Conservation (phyloP, 2,329 filamentous ascomycete species). For the Diaporthe amygdali region DNA sequence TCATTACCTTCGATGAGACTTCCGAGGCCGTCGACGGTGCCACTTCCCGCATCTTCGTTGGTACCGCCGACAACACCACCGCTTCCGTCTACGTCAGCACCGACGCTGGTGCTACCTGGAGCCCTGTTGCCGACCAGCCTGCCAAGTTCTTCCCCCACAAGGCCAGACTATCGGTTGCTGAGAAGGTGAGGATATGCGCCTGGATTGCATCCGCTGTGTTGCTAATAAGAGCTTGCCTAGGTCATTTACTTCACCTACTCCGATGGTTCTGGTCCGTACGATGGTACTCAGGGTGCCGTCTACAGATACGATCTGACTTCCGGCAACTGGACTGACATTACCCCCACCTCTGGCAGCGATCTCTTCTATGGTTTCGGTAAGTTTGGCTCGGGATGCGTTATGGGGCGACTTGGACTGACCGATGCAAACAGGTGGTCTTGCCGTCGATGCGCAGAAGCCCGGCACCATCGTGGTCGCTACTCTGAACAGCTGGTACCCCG, state of each 20-base stretch:
- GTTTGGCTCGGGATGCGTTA: not conserved
- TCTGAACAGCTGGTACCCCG: conserved; percentile 65
- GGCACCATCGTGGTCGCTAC: conserved; percentile 62
- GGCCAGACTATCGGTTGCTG: conserved; percentile 52
- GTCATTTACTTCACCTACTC: conserved; percentile 58
- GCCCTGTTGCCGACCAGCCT: conserved; percentile 53
- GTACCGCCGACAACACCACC: conserved; percentile 56
- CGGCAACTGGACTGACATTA: conserved; percentile 61
- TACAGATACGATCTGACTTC: conserved; percentile 58
- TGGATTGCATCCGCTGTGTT: not conserved
- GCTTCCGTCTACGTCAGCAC: conserved; percentile 55
- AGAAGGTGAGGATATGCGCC: conserved; percentile 43
- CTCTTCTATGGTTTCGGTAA: conserved; percentile 55
- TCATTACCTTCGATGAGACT: conserved; percentile 61
- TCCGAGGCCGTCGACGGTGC: conserved; percentile 49
- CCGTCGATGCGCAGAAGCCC: conserved; percentile 57
- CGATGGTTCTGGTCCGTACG: conserved; percentile 62
- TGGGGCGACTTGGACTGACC: not conserved
- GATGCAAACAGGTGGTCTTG: conserved; percentile 48
- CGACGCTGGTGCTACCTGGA: conserved; percentile 59
- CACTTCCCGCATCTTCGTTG: conserved; percentile 62
- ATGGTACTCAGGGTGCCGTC: conserved; percentile 57
- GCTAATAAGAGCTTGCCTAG: not conserved
- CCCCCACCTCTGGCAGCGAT: conserved; percentile 51
- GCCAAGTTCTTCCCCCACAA: conserved; percentile 59